A percentile compares a stretch with the other conserved stretches of the same genome.
phyloP scores from a whole-genome alignment of 345 rosid genomes.

The Passiflora organensis region DNA sequence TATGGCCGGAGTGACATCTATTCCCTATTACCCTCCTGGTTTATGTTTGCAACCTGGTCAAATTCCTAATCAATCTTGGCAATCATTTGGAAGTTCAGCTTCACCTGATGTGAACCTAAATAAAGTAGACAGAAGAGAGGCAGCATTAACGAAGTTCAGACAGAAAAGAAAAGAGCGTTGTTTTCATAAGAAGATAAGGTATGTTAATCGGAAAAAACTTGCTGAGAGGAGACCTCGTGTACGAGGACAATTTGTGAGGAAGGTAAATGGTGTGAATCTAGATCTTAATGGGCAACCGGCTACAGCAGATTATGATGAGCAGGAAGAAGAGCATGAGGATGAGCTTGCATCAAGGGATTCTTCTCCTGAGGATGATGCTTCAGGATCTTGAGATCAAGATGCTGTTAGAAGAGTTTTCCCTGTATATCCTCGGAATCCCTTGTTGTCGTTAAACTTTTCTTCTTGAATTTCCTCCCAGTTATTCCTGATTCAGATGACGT shows the following conservation, averaged over 20 bases:
- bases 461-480: not conserved
- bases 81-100: slow-evolving; percentile 49
- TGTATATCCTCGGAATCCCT: too few relatives aligned
- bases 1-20: slow-evolving; percentile 54
- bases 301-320: slow-evolving; percentile 62
- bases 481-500: not conserved
- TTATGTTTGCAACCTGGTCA: slow-evolving; percentile 64
- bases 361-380: slow-evolving; percentile 52
- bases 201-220: slow-evolving; percentile 79
- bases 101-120: slow-evolving; percentile 48
- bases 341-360: slow-evolving; percentile 60
- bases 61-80: slow-evolving; percentile 57
- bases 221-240: slow-evolving; percentile 99
- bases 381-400: slow-evolving; percentile 20
- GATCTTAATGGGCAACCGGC: slow-evolving; percentile 84
- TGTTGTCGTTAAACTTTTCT: not conserved
- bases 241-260: slow-evolving; percentile 95
- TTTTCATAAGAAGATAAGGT: slow-evolving; percentile 93
- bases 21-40: slow-evolving; percentile 62
- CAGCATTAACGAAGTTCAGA: slow-evolving; percentile 84
- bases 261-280: slow-evolving; percentile 68
- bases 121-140: slow-evolving; percentile 81
- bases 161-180: slow-evolving; percentile 92
- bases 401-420: slow-evolving; percentile 3
- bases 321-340: slow-evolving; percentile 54